Base-by-base conservation (phyloP, 2,329 filamentous ascomycete genomes). In the Sclerotiophoma versabilis region DNA sequence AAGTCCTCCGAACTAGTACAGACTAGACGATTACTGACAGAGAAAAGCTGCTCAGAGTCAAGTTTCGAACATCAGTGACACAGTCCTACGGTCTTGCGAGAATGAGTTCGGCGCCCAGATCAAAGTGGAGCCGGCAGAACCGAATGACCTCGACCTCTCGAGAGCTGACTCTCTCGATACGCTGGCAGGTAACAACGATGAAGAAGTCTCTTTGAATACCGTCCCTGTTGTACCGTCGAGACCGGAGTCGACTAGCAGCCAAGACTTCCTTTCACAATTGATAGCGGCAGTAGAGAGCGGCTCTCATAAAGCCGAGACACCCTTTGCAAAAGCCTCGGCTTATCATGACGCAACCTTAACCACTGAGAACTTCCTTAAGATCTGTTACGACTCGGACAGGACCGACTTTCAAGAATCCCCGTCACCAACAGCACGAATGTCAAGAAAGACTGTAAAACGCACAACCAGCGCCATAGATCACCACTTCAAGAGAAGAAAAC, bases 351-450 rank as follows among this genome's bases (percentile, higher is more conserved):
- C n/a, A n/a, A 6, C 19, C 2, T 8, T 7, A 2, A 11, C 5
- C 17, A 20, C 19, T 7, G 39, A 32, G 6, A 15, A 33, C 3
- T 32, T 15, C 11, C 5, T 33, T 4, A 7, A 45, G 1, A n/a
- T 27, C 2, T 29, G 29, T 2, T 45, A 49, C n/a, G 45, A 45
- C 1, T 41, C 45, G 3, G 45, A 49, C 1, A n/a, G 51, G 9
- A 54, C 51, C 1, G 51, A 54, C n/a, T 49, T 54, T 19, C 45
- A 14, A 27, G 22, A 26, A 6, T 23, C 37, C 0, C 30, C 32
- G 2, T 54, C 44, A 2, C 51, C 51, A 0, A 37, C 36, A 1
- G 10, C 43, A 6, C 43, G 49, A 8, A 41, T 23, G 25, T 15
- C 15, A 9, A 27, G 22, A 2, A 20, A 20, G 11, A 15, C 2